Conservation (phyloP, 345 rosid genomes). For the Brassica juncea region DNA sequence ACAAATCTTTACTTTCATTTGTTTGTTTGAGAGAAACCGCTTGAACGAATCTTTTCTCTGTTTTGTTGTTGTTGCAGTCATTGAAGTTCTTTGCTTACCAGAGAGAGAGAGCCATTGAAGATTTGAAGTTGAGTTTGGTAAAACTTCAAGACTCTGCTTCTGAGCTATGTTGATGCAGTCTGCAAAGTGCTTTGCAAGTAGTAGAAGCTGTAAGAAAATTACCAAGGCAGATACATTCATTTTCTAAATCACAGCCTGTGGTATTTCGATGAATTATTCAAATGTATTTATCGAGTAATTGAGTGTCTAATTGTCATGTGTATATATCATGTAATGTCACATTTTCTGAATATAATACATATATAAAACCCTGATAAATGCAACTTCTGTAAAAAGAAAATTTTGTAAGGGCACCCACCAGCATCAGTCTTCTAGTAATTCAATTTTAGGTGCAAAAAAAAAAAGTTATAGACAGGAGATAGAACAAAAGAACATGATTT, state of each 20-base stretch:
- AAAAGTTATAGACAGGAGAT: background rate
- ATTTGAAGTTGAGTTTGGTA: conserved; percentile 60
- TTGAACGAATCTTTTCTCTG: conserved; percentile 9
- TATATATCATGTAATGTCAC: conserved; percentile 18
- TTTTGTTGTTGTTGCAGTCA: conserved; percentile 49
- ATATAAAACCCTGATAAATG: background rate
- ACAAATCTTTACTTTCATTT: background rate
- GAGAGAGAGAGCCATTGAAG: conserved; percentile 49
- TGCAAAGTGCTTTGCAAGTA: conserved; percentile 17
- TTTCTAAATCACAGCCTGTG: background rate
- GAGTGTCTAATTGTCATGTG: background rate
- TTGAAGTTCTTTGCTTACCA: conserved; percentile 68
- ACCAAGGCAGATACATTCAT: background rate
- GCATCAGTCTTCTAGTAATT: no score
- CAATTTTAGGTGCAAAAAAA: no score
- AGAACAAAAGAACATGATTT: conserved; percentile 19
- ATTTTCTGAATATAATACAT: background rate
- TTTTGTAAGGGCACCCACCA: no score
- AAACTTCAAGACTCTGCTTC: conserved; percentile 26
- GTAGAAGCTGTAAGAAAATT: background rate
- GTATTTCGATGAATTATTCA: background rate
- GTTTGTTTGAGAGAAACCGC: background rate
- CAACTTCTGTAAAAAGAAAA: background rate
- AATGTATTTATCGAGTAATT: background rate
- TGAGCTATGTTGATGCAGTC: conserved; percentile 16